Conservation (phyloP, 2,329 filamentous ascomycete genomes). For the Passalora sequoiae region DNA sequence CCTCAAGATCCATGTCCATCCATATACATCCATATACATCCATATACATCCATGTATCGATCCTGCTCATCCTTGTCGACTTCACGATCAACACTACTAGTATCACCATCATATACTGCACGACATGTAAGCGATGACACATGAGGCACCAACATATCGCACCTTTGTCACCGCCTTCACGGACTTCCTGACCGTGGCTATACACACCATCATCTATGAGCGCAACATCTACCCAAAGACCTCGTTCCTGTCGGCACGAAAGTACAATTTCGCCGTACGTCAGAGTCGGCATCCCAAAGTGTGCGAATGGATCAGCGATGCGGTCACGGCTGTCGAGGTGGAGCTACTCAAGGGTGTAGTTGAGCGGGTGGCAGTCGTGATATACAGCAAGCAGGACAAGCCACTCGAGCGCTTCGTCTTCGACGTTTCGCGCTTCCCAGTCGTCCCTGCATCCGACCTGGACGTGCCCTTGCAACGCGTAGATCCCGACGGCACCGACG, state of each 20-base stretch:
- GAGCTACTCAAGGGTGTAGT: conserved; percentile 62
- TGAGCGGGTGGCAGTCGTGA: conserved; percentile 52
- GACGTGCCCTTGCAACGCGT: conserved; percentile 49
- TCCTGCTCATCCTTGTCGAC: too few relatives aligned
- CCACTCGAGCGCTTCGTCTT: conserved; percentile 58
- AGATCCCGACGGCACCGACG: conserved; percentile 21
- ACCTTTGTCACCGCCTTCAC: conserved; percentile 65
- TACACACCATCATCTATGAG: conserved; percentile 82
- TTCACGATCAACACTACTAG: too few relatives aligned
- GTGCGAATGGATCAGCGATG: conserved; percentile 79
- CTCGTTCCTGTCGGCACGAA: conserved; percentile 73
- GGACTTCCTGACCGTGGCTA: conserved; percentile 73
- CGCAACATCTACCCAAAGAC: conserved; percentile 70
- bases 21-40: too few relatives aligned
- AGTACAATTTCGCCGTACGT: conserved; percentile 77
- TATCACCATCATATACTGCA: too few relatives aligned
- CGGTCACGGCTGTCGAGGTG: conserved; percentile 63
- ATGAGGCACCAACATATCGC: conserved; percentile 40
- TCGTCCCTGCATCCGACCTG: conserved; percentile 43
- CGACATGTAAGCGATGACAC: too few relatives aligned
- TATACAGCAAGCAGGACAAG: conserved; percentile 49
- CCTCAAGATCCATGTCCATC: too few relatives aligned
- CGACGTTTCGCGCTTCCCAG: conserved; percentile 54
- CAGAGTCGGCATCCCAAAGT: conserved; percentile 82
- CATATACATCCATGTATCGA: too few relatives aligned